These are phyloP conservation scores for Dryadomyces quercivorus DNA, from an alignment of 2,329 filamentous ascomycete genomes.

Conservation along the genomic window DNA sequence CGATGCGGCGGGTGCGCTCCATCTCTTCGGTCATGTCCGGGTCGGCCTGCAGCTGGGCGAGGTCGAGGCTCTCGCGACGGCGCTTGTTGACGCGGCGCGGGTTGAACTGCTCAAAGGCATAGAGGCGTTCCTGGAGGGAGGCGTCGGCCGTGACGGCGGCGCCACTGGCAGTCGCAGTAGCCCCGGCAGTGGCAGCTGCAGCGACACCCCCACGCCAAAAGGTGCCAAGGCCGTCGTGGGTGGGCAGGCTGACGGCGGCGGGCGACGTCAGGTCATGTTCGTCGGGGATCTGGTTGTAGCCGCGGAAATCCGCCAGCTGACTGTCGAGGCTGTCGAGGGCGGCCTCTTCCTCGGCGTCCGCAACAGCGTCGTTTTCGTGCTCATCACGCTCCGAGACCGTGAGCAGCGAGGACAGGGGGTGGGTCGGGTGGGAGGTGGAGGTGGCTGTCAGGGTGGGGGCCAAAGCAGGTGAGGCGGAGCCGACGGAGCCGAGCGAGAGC, in stretches of 20 bases:
- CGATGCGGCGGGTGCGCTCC: constrained; percentile 73
- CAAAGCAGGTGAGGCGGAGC: too few relatives aligned
- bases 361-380: background rate
- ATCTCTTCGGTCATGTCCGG: constrained; percentile 47
- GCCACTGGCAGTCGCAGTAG: constrained; percentile 19
- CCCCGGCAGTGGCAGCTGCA: constrained; percentile 1
- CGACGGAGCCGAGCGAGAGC: too few relatives aligned
- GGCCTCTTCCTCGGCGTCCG: constrained; percentile 47
- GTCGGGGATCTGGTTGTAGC: constrained; percentile 30
- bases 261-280: constrained; percentile 14
- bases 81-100: constrained; percentile 47
- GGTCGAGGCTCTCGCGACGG: constrained; percentile 39
- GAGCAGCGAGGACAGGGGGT: background rate
- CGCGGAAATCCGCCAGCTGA: constrained; percentile 77
- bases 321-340: constrained; percentile 92
- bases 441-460: too few relatives aligned
- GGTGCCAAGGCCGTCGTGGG: constrained; percentile 82
- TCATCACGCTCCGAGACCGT: background rate
- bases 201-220: constrained; percentile 43
- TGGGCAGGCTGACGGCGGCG: constrained; percentile 47
- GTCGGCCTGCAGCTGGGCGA: constrained; percentile 37
- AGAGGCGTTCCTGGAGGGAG: constrained; percentile 70
- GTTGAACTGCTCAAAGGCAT: constrained; percentile 79
- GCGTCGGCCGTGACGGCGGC: constrained; percentile 37
- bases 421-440: too few relatives aligned